phyloP scores from a whole-genome alignment of 2,329 filamentous ascomycete species.

The Fusarium scirpi region DNA sequence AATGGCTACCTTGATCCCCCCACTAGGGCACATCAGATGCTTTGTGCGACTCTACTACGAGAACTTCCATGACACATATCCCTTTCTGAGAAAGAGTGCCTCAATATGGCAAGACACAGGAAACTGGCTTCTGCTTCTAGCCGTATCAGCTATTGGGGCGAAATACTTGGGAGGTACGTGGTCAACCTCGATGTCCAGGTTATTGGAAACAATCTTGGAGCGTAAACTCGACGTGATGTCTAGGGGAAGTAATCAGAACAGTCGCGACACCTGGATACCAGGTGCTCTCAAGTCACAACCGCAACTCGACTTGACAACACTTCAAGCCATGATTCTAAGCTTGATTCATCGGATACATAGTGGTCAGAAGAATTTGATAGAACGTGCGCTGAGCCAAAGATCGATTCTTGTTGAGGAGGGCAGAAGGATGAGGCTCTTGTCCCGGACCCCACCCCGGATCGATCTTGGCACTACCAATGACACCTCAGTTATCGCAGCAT shows the following conservation, averaged over 20 bases:
- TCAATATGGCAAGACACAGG: neutral
- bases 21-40: slow-evolving; percentile 11
- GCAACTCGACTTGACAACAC: slow-evolving; percentile 4
- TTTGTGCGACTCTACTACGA: slow-evolving; percentile 32
- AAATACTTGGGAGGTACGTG: slow-evolving; percentile 12
- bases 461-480: neutral
- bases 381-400: slow-evolving; percentile 7
- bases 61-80: slow-evolving; percentile 31
- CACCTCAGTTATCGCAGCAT: neutral
- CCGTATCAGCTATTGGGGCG: slow-evolving; percentile 14
- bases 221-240: neutral
- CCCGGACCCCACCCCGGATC: neutral
- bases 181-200: slow-evolving; percentile 2
- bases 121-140: slow-evolving; percentile 11
- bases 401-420: slow-evolving; percentile 4
- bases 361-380: neutral
- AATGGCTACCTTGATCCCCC: slow-evolving; percentile 1
- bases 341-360: slow-evolving; percentile 13
- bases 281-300: neutral
- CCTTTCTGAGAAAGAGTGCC: slow-evolving; percentile 23
- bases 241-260: neutral
- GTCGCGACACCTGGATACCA: slow-evolving; percentile 1
- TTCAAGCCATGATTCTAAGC: slow-evolving; percentile 13
- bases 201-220: slow-evolving; percentile 3
- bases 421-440: slow-evolving; percentile 17